Base-by-base conservation (phyloP, 345 rosid species). In the Citropsis articulata region DNA sequence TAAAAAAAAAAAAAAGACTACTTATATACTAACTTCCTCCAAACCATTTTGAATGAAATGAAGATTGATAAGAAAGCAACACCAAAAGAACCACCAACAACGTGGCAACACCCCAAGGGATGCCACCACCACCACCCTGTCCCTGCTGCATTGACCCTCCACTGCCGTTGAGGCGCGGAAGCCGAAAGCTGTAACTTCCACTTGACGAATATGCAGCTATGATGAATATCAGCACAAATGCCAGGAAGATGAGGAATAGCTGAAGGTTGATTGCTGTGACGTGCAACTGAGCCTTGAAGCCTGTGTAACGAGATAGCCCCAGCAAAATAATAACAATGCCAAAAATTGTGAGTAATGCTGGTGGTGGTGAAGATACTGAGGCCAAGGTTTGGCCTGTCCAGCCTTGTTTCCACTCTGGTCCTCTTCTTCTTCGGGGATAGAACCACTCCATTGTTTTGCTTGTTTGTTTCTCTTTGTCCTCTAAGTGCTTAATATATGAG, bases 351-450 rank as follows among this genome's bases (percentile, higher is more conserved):
- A 89, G 84, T 73, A 90, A 71, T 48, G 86, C 86, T 19, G 76
- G 64, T 0, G 94, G 89, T 5, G 89, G 91, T 2, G 75, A 6
- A 0, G 92, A 85, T 36, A 82, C 12, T 5, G 94, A 86, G 35
- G 81, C 27, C 62, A 85, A 10, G 50, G 88, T 84, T 60, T 83
- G 85, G 71, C 78, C 79, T 48, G 84, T 57, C 91, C 91, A 85
- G 16, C 90, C 87, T 21, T 83, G 88, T 81, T 88, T 90, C 90
- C 92, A 87, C 40, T 86, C 82, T 2, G 90, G 91, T 38, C 88
- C 91, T 71, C 90, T 86, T 84, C 90, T 87, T 84, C 91, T 87
- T 69, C 28, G 85, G 0, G 89, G 81, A 62, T 86, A 79, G 4
- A 85, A 63, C 92, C 90, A 87, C n/a, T 90, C 93, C 91, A 85